Percentiles rank a stretch among this genome's conserved stretches.
These are phyloP conservation scores for Penicillium manginii DNA, from an alignment of 495 filamentous ascomycete genomes.

Conservation along the genomic window DNA sequence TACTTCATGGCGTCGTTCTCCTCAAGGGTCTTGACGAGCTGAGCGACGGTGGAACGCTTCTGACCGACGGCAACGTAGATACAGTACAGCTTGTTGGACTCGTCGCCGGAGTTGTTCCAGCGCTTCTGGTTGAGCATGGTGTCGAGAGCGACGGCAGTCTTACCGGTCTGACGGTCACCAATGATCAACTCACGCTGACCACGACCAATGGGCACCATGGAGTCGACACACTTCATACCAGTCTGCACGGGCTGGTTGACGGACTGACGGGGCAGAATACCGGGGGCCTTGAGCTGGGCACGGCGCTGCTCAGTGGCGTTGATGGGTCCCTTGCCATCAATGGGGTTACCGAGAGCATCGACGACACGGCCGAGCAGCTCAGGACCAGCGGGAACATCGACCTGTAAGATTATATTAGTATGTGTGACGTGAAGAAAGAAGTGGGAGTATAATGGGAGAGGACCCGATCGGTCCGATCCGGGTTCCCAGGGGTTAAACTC, in stretches of 20 bases:
- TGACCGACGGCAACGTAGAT: slow-evolving; percentile 98
- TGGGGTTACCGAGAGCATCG: slow-evolving; percentile 97
- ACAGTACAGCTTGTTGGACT: slow-evolving; percentile 98
- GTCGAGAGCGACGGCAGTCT: slow-evolving; percentile 98
- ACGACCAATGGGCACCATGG: slow-evolving; percentile 99
- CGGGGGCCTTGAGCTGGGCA: slow-evolving; percentile 98
- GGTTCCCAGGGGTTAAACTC: slow-evolving; percentile 42
- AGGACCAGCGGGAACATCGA: slow-evolving; percentile 93
- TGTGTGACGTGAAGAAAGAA: not conserved
- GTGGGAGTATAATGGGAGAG: not conserved
- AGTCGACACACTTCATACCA: slow-evolving; percentile 98
- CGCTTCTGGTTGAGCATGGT: slow-evolving; percentile 99
- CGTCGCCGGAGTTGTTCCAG: slow-evolving; percentile 88
- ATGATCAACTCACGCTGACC: slow-evolving; percentile 99
- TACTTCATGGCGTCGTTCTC: slow-evolving; percentile 99
- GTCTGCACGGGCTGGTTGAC: slow-evolving; percentile 99
- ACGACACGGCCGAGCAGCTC: slow-evolving; percentile 97
- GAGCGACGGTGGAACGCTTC: slow-evolving; percentile 99
- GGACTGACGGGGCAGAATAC: slow-evolving; percentile 94
- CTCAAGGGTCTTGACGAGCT: slow-evolving; percentile 99
- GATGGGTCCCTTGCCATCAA: slow-evolving; percentile 97
- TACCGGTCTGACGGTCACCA: slow-evolving; percentile 99
- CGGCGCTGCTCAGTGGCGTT: slow-evolving; percentile 90
- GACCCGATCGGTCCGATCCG: slow-evolving; percentile 14
- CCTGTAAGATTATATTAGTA: slow-evolving; percentile 57